A percentile compares a stretch with the other conserved stretches of the same genome.
These are phyloP conservation scores for Pyrus communis DNA, from an alignment of 306 rosid species.

Conservation along the genomic window DNA sequence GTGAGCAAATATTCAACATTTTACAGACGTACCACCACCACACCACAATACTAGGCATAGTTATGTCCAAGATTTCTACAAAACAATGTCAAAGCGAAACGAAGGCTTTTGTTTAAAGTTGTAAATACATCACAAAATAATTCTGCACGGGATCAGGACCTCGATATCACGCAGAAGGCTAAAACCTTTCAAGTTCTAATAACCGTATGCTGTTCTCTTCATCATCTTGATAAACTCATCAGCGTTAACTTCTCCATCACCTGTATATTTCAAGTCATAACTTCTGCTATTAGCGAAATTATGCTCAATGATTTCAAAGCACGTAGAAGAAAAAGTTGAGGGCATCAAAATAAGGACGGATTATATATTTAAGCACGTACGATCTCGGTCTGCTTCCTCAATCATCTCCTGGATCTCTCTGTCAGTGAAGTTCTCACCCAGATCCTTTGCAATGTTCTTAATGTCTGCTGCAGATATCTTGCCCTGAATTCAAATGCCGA, in stretches of 20 bases:
- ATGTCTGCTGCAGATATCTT: conserved; percentile 77
- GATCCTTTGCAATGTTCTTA: conserved; percentile 58
- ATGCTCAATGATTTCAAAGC: neutral
- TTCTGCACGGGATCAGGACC: neutral
- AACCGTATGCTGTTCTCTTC: conserved; percentile 45
- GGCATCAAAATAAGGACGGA: neutral
- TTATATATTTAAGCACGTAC: conserved; percentile 20
- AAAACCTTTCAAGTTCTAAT: conserved; percentile 9
- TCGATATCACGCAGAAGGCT: neutral
- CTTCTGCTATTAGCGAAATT: neutral
- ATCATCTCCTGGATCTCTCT: conserved; percentile 66
- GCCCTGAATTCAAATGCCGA: conserved; percentile 40
- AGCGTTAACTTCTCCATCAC: conserved; percentile 53
- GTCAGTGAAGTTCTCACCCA: conserved; percentile 58
- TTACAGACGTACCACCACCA: neutral
- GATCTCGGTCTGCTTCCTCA: conserved; percentile 69
- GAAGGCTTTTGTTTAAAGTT: neutral
- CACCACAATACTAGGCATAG: neutral
- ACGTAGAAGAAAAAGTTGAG: neutral
- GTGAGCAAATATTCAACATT: neutral
- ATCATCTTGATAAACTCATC: conserved; percentile 65
- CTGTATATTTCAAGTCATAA: conserved; percentile 29
- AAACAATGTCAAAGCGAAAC: neutral
- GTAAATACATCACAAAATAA: conserved; percentile 10
- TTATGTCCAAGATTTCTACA: neutral